Evolutionary conservation across 768 basidiomycete genomes (phyloP).

Genomic region (Termitomyces sp.): DNA sequence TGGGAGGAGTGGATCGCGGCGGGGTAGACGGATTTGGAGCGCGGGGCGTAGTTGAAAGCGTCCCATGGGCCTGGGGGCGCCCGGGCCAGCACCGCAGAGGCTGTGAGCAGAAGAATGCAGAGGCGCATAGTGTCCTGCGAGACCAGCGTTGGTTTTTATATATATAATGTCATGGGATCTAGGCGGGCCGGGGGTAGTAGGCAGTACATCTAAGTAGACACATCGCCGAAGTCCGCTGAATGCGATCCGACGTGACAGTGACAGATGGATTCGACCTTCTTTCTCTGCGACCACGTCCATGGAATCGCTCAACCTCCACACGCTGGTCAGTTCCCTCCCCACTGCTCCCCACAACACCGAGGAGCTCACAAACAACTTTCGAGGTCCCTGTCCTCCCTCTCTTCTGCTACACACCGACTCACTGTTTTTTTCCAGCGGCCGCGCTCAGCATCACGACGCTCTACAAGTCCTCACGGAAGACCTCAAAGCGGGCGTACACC

Average conservation of each 20-base stretch:
- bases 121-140: background rate
- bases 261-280: conserved; percentile 4
- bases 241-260: background rate
- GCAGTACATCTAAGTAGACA: no score
- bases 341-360: conserved; percentile 72
- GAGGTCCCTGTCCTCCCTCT: conserved; percentile 39
- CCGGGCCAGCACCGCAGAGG: conserved; percentile 5
- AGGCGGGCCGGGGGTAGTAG: background rate
- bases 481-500: conserved; percentile 77
- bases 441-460: conserved; percentile 82
- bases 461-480: conserved; percentile 72
- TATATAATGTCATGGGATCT: background rate
- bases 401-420: conserved; percentile 14
- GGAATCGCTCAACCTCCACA: conserved; percentile 78
- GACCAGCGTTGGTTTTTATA: background rate
- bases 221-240: background rate
- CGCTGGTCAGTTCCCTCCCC: conserved; percentile 71
- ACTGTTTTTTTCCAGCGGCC: conserved; percentile 45
- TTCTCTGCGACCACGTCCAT: conserved; percentile 39
- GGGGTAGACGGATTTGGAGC: conserved; percentile 40
- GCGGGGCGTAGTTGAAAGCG: conserved; percentile 44
- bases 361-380: conserved; percentile 77
- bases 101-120: background rate
- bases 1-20: conserved; percentile 28
- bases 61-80: conserved; percentile 50